Evolutionary conservation across 177 flowering plant genomes (phyloP).

Genomic region (Vitis hybrid): DNA sequence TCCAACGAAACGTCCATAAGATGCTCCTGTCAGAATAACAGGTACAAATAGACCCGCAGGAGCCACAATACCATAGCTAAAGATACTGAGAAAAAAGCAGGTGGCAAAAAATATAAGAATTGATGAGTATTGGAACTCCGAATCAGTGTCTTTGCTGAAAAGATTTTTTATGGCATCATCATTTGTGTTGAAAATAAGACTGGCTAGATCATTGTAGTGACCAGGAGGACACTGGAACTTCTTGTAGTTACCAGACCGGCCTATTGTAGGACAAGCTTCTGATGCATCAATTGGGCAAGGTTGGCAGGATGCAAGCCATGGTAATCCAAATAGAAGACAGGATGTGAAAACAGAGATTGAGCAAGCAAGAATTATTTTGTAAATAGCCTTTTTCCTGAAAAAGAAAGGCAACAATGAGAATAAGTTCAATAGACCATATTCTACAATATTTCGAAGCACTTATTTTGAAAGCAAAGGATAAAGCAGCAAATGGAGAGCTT

Average conservation of each 20-base stretch:
- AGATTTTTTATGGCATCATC: constrained; percentile 90
- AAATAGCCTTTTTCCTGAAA: constrained; percentile 64
- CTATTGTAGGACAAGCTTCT: constrained; percentile 88
- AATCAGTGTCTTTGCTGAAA: constrained; percentile 64
- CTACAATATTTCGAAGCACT: not conserved
- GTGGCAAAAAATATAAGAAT: constrained; percentile 66
- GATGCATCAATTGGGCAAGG: constrained; percentile 66
- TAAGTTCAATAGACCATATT: constrained; percentile 6
- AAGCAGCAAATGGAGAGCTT: constrained; percentile 26
- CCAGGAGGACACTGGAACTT: constrained; percentile 83
- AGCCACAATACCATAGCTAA: constrained; percentile 84
- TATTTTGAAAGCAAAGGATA: not conserved
- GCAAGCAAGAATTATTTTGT: constrained; percentile 69
- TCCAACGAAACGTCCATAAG: constrained; percentile 86
- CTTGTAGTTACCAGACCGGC: constrained; percentile 92
- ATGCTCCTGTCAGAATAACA: constrained; percentile 77
- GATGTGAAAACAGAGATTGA: constrained; percentile 75
- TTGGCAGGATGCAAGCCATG: constrained; percentile 82
- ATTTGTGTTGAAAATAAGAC: constrained; percentile 87
- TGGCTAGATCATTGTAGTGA: constrained; percentile 93
- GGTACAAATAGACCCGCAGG: constrained; percentile 93
- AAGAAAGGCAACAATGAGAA: constrained; percentile 13
- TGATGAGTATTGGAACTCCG: constrained; percentile 62
- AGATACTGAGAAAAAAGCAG: constrained; percentile 66
- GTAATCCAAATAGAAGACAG: constrained; percentile 78